Evolutionary conservation across 768 basidiomycete species (phyloP).

Genomic region (Leccinum incarnatum): DNA sequence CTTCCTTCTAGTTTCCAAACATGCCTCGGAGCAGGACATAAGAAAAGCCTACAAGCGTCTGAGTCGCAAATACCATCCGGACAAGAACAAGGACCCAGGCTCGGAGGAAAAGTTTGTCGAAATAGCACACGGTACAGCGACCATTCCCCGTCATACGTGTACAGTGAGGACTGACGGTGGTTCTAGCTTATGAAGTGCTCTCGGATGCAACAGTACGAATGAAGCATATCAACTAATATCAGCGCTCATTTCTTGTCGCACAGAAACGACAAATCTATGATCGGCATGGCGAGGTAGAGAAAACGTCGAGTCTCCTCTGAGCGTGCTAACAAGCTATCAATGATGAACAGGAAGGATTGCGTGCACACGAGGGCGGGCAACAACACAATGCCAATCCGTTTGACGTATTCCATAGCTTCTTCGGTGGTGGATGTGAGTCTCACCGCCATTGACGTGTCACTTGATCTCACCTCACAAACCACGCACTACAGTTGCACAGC

Average conservation of each 20-base stretch:
- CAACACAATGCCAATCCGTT: slow-evolving; percentile 78
- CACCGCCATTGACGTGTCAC: not conserved
- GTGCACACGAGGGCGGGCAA: slow-evolving; percentile 88
- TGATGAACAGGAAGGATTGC: slow-evolving; percentile 72
- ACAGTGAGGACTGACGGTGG: slow-evolving; percentile 5
- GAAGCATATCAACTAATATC: not conserved
- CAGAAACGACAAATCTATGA: slow-evolving; percentile 96
- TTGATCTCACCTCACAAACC: slow-evolving; percentile 3
- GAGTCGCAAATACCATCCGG: slow-evolving; percentile 88
- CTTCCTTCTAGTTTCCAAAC: slow-evolving; percentile 51
- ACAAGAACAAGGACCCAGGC: slow-evolving; percentile 86
- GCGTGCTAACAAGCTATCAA: slow-evolving; percentile 11
- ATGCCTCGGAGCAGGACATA: slow-evolving; percentile 86
- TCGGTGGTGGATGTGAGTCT: slow-evolving; percentile 73
- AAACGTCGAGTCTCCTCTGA: not conserved
- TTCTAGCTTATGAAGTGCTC: slow-evolving; percentile 87
- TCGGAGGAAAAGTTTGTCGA: slow-evolving; percentile 89
- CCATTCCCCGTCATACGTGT: not conserved
- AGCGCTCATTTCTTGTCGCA: slow-evolving; percentile 4
- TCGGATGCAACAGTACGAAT: slow-evolving; percentile 72
- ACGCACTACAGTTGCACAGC: slow-evolving; percentile 21
- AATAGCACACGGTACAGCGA: slow-evolving; percentile 76
- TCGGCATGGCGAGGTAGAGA: slow-evolving; percentile 77
- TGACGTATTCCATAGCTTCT: slow-evolving; percentile 92
- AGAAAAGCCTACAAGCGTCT: slow-evolving; percentile 89